Base-by-base conservation (phyloP, 306 rosid genomes). In the Cotoneaster glaucophyllus region DNA sequence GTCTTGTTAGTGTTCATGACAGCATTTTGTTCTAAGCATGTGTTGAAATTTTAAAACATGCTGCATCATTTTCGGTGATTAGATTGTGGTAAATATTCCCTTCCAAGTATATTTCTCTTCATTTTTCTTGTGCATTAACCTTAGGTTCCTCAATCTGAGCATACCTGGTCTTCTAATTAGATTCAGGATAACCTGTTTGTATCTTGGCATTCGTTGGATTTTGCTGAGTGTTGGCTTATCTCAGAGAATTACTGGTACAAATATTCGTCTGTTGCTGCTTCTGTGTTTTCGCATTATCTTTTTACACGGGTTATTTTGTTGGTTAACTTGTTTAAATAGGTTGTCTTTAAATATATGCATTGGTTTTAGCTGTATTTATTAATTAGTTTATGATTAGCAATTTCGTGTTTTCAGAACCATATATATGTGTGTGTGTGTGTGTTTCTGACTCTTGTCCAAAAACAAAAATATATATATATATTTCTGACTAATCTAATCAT, bases 191-290 rank as follows among this genome's bases (percentile, higher is more conserved):
- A 25, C 63, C 17, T 57, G 29, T 22, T 57, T 57, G 54, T 15
- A 48, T 34, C 39, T 34, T 6, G 8, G 39, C 8, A 6, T 6
- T 6, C 8, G 1, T 34, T 31, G 8, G 39, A 6, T 34, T 34
- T 34, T 34, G 8, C 8, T 6, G 1, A 34, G 19, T 1, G 53
- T 5, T 15, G 2, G 74, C 76, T 93, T 93, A 76, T 88, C 93
- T 61, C 84, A 28, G 69, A 89, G 93, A 86, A 89, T 93, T 80
- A 80, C 89, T 67, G 98, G 96, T 91, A 71, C 43, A 31, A 19
- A 52, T 4, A 28, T 70, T 52, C 43, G 4, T 62, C 37, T 31
- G 7, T 22, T 45, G 67, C 32, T 62, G 13, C 39, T 50, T 21
- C 2, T 61, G 62, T 39, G 56, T 73, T 48, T 53, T 41, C n/a